Conservation (phyloP, 176 grass and related monocot species). For the Eleusine indica region DNA sequence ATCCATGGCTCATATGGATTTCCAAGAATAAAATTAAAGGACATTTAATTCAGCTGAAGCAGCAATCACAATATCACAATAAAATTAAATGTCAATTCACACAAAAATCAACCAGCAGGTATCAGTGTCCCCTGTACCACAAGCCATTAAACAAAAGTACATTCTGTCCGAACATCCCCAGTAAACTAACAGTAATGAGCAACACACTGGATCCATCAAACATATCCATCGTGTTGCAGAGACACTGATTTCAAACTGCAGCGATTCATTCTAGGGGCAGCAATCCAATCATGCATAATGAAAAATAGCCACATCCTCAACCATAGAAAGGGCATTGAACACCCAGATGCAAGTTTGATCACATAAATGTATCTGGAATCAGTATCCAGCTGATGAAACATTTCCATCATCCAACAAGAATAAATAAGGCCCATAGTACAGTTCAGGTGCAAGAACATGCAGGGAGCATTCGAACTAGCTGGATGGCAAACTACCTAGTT, state of each 20-base stretch:
- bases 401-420: not conserved
- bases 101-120: slow-evolving; percentile 1
- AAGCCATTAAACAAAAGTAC: slow-evolving; percentile 16
- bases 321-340: not conserved
- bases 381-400: slow-evolving; percentile 29
- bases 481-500: slow-evolving; percentile 23
- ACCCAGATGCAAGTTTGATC: not conserved
- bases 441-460: slow-evolving; percentile 20
- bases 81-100: not conserved
- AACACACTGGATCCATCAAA: slow-evolving; percentile 15
- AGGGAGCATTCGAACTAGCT: not conserved
- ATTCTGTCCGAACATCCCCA: slow-evolving; percentile 21
- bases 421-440: not conserved
- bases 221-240: not conserved
- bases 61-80: not conserved
- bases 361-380: slow-evolving; percentile 6
- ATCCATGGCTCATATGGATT: not conserved
- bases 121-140: not conserved
- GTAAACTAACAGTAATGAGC: slow-evolving; percentile 24
- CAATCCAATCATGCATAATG: slow-evolving; percentile 24
- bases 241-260: slow-evolving; percentile 9
- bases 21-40: not conserved
- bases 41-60: not conserved
- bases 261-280: not conserved
- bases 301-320: slow-evolving; percentile 17